Conservation (phyloP, 345 rosid species). For the Pelargonium nanum region DNA sequence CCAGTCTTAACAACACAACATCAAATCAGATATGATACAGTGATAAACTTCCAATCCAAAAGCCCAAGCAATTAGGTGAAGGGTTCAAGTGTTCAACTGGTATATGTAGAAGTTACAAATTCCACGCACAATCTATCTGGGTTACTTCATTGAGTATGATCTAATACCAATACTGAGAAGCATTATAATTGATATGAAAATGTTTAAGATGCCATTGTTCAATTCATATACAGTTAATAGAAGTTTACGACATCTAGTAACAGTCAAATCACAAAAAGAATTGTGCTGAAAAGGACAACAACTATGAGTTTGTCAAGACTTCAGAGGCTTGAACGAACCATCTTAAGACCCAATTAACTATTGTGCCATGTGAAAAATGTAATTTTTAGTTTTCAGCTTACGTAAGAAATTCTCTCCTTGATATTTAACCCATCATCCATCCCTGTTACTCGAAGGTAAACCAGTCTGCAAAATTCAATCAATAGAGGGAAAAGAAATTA, state of each 20-base stretch:
- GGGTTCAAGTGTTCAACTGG: background rate
- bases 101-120: background rate
- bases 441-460: slow-evolving; percentile 84
- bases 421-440: slow-evolving; percentile 81
- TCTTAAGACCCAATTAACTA: background rate
- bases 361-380: background rate
- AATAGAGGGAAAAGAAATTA: slow-evolving; percentile 11
- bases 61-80: background rate
- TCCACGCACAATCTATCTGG: background rate
- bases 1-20: background rate
- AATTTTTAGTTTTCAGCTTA: slow-evolving; percentile 25
- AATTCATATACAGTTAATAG: slow-evolving; percentile 2
- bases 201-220: background rate
- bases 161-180: background rate
- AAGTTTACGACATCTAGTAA: too few species aligned
- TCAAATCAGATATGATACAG: background rate
- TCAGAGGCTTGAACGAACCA: background rate
- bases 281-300: background rate
- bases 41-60: background rate
- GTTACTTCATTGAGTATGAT: background rate
- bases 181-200: background rate
- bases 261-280: background rate
- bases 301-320: background rate
- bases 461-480: slow-evolving; percentile 39
- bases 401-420: slow-evolving; percentile 83